phyloP scores from a whole-genome alignment of 441 rosid species.

The Gossypium laxum region DNA sequence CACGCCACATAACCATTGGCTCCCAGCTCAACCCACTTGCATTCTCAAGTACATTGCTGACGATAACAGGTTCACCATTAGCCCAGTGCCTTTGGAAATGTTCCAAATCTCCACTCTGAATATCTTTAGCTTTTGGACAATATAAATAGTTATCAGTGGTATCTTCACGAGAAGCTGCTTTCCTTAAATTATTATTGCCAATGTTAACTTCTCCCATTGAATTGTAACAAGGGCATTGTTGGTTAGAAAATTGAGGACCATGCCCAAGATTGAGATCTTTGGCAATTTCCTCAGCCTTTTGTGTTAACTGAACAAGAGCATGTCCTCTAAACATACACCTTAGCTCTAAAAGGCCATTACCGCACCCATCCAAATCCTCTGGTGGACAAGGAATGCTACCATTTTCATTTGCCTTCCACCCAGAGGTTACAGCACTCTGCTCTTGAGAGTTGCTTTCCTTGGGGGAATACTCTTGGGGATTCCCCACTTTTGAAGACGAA shows the following conservation, averaged over 20 bases:
- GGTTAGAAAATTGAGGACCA: slow-evolving; percentile 12
- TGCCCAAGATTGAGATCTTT: slow-evolving; percentile 16
- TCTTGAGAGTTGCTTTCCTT: slow-evolving; percentile 13
- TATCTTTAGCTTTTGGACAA: slow-evolving; percentile 40
- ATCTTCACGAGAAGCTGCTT: slow-evolving; percentile 59
- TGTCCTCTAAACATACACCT: slow-evolving; percentile 35
- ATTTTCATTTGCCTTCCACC: slow-evolving; percentile 54
- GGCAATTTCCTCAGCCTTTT: slow-evolving; percentile 37
- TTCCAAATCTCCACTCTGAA: slow-evolving; percentile 35
- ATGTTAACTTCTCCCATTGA: slow-evolving; percentile 24
- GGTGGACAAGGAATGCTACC: slow-evolving; percentile 48
- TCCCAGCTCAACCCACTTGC: slow-evolving; percentile 82
- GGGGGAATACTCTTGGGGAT: neutral
- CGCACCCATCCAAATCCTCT: slow-evolving; percentile 37
- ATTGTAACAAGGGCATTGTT: slow-evolving; percentile 40
- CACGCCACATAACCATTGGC: slow-evolving; percentile 87
- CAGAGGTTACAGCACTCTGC: slow-evolving; percentile 10
- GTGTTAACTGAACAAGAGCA: slow-evolving; percentile 40
- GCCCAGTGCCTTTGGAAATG: slow-evolving; percentile 80
- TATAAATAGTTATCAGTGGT: slow-evolving; percentile 58
- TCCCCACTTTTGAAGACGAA: neutral
- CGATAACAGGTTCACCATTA: slow-evolving; percentile 73
- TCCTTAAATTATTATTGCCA: slow-evolving; percentile 25
- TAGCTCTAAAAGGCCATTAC: slow-evolving; percentile 34
- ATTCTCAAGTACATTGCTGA: slow-evolving; percentile 61